A percentile compares a stretch with the other conserved stretches of the same genome.
phyloP scores from a whole-genome alignment of 352 stramenopile genomes.

The Peronospora belbahrii region DNA sequence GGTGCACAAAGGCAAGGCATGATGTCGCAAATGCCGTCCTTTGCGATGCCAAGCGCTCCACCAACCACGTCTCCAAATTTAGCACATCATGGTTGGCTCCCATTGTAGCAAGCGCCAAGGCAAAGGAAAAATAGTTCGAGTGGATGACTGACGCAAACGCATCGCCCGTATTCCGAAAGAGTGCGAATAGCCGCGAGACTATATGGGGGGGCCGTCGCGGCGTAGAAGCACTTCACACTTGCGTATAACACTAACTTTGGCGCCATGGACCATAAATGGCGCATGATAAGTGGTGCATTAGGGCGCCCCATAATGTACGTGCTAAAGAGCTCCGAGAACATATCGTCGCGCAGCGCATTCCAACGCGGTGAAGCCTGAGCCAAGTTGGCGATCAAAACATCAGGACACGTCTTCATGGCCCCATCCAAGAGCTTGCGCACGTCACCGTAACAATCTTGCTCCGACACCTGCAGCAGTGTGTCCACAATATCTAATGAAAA shows the following conservation, averaged over 20 bases:
- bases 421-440: slow-evolving; percentile 72
- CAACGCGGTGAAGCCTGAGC: slow-evolving; percentile 65
- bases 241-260: slow-evolving; percentile 84
- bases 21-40: slow-evolving; percentile 80
- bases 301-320: slow-evolving; percentile 81
- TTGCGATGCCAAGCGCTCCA: slow-evolving; percentile 69
- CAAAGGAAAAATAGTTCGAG: slow-evolving; percentile 87
- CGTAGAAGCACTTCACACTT: slow-evolving; percentile 84
- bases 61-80: slow-evolving; percentile 75
- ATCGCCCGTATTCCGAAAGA: slow-evolving; percentile 82
- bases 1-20: slow-evolving; percentile 79
- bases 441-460: slow-evolving; percentile 79
- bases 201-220: slow-evolving; percentile 70
- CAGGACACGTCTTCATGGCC: slow-evolving; percentile 76
- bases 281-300: slow-evolving; percentile 85
- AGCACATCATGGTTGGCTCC: slow-evolving; percentile 83
- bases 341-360: slow-evolving; percentile 76
- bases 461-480: slow-evolving; percentile 65
- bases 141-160: slow-evolving; percentile 74
- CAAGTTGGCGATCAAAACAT: slow-evolving; percentile 83
- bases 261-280: slow-evolving; percentile 76
- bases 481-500: slow-evolving; percentile 83
- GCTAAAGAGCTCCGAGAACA: slow-evolving; percentile 84
- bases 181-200: slow-evolving; percentile 70
- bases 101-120: slow-evolving; percentile 70